phyloP scores from a whole-genome alignment of 768 basidiomycete species.

The Filobasidium floriforme region DNA sequence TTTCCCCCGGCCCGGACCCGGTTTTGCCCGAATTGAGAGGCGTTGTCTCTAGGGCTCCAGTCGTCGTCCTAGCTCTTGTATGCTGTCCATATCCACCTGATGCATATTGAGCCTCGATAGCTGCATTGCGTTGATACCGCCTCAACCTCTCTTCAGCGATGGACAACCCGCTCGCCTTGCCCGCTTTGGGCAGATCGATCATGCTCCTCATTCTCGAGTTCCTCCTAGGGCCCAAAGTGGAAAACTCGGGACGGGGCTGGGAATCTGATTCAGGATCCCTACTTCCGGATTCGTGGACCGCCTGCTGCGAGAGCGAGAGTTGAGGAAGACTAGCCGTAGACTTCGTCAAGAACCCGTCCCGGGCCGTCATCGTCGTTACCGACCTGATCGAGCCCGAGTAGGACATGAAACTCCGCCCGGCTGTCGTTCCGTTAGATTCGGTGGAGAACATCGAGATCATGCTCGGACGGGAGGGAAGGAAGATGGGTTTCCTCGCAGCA shows the following conservation, averaged over 20 bases:
- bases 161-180: background rate
- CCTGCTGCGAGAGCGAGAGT: background rate
- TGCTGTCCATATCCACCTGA: background rate
- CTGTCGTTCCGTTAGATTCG: background rate
- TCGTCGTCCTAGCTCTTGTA: background rate
- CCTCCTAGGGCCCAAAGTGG: no score
- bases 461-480: background rate
- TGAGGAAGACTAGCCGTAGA: constrained; percentile 8
- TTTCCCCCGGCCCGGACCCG: background rate
- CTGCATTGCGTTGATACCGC: constrained; percentile 3
- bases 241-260: no score
- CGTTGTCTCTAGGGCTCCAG: background rate
- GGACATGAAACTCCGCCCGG: background rate
- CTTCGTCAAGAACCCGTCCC: background rate
- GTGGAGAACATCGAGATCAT: background rate
- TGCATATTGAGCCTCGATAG: background rate
- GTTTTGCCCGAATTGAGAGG: background rate
- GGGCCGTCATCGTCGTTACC: background rate
- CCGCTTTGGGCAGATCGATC: constrained; percentile 1
- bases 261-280: no score
- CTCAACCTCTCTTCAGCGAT: background rate
- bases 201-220: background rate
- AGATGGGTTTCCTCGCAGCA: background rate
- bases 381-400: background rate
- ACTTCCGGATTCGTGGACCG: background rate